Base-by-base conservation (phyloP, 2,329 filamentous ascomycete species). In the Fonsecaea pedrosoi region DNA sequence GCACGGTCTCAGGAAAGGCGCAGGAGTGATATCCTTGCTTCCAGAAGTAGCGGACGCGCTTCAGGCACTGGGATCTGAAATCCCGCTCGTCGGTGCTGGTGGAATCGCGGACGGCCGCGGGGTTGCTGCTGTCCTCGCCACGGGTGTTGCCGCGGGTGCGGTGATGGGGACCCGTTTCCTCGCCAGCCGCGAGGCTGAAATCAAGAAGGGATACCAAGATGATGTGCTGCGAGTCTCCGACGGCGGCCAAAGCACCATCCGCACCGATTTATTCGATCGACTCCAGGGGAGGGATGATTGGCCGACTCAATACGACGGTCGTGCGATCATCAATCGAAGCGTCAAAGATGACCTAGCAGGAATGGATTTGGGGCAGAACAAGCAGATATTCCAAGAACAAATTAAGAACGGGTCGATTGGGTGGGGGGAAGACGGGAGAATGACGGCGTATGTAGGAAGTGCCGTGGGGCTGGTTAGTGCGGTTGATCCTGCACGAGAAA, bases 111-210 rank as follows among this genome's bases (percentile, higher is more conserved):
- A 86, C 64, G 84, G 83, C 0, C 76, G 83, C 18, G 84, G 84
- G 0, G 76, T 82, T 0, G 82, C 81, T 8, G 84, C 84, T 0
- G 81, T 82, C 1, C 74, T 86, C 5, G 75, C 78, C 0, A 77
- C 86, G 0, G 85, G 86, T 0, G 60, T 62, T 4, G 84, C 85
- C 0, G 74, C 77, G 0, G 88, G 85, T 0, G 81, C 83, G 0
- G 85, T 82, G 0, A 82, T 91, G 80, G 89, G 89, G 0, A 91
- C 89, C 0, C 82, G 87, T 3, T 88, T 89, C 65, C 80, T 90
- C 0, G 86, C 86, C 1, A 74, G 77, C 2, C 72, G 72, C 0
- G 84, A 86, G 73, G 80, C 83, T 3, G 56, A 58, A 7, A 79
- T 87, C 21, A 73, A 81, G 1, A 73, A 73, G 37, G 85, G 83